Evolutionary conservation across 2,329 filamentous ascomycete species (phyloP).

Genomic region (Pezicula radicicola): DNA sequence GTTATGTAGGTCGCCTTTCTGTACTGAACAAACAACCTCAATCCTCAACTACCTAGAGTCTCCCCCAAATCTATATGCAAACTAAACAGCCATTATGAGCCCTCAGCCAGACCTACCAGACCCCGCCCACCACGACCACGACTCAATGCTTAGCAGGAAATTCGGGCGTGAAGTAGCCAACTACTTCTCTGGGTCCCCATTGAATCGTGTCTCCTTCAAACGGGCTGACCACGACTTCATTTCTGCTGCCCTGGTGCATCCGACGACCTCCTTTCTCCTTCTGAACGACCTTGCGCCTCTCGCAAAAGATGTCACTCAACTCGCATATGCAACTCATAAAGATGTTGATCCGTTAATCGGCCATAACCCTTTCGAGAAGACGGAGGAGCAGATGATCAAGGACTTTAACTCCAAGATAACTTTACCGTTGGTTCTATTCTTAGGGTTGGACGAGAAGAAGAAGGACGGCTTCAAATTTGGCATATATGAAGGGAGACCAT

Average conservation of each 20-base stretch:
- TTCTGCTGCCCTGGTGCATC: conserved; percentile 61
- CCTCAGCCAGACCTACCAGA: conserved; percentile 27
- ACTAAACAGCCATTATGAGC: conserved; percentile 20
- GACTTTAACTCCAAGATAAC: conserved; percentile 70
- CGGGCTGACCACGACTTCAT: conserved; percentile 70
- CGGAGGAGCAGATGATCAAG: conserved; percentile 71
- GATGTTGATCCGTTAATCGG: conserved; percentile 73
- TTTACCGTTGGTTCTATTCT: conserved; percentile 72
- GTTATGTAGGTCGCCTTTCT: too few relatives aligned
- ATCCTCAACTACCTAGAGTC: neutral
- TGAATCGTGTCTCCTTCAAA: conserved; percentile 79
- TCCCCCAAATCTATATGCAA: neutral
- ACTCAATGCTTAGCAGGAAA: conserved; percentile 65
- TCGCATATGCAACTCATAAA: conserved; percentile 66
- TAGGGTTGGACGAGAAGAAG: conserved; percentile 72
- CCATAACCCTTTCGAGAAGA: conserved; percentile 63
- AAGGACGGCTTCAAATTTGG: conserved; percentile 49
- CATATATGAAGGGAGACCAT: conserved; percentile 75
- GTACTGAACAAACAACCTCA: neutral
- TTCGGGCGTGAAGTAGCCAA: conserved; percentile 80
- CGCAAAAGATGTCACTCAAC: conserved; percentile 52
- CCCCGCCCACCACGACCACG: conserved; percentile 25
- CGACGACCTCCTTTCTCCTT: conserved; percentile 69
- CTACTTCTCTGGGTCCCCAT: conserved; percentile 76
- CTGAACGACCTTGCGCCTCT: conserved; percentile 78